Evolutionary conservation across 768 basidiomycete genomes (phyloP).

Genomic region (Leccinum barrowsii): DNA sequence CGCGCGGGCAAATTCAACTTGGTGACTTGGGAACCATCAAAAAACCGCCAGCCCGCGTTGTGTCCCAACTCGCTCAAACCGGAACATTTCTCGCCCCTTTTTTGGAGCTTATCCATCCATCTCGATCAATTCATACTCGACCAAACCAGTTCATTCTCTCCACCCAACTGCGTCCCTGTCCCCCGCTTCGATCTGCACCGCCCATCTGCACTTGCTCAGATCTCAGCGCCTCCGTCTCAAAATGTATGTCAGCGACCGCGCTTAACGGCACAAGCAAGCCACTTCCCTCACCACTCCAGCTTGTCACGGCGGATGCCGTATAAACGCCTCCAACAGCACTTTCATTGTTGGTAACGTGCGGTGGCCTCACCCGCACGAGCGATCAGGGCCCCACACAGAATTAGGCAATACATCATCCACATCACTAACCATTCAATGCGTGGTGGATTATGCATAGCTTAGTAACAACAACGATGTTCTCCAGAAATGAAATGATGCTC

Average conservation of each 20-base stretch:
- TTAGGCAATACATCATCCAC: neutral
- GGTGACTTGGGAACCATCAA: constrained; percentile 30
- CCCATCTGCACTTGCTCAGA: constrained; percentile 6
- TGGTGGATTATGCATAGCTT: neutral
- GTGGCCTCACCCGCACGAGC: constrained; percentile 11
- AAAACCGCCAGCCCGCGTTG: constrained; percentile 24
- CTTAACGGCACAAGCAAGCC: constrained; percentile 3
- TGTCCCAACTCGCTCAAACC: constrained; percentile 23
- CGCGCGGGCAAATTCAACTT: neutral
- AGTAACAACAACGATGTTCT: neutral
- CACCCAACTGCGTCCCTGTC: neutral
- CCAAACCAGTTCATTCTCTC: constrained; percentile 12
- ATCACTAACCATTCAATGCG: constrained; percentile 7
- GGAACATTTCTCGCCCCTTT: constrained; percentile 13
- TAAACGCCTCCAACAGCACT: constrained; percentile 2
- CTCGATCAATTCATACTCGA: constrained; percentile 17
- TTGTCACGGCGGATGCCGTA: constrained; percentile 20
- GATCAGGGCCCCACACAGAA: constrained; percentile 14
- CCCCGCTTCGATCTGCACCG: constrained; percentile 14
- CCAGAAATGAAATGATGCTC: constrained; percentile 12
- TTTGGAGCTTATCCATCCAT: constrained; percentile 18
- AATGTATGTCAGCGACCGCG: neutral
- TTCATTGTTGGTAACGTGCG: neutral
- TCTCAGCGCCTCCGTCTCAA: constrained; percentile 8
- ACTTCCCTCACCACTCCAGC: constrained; percentile 6